Evolutionary conservation across 2,329 filamentous ascomycete genomes (phyloP).

Genomic region (Exophiala sp.): DNA sequence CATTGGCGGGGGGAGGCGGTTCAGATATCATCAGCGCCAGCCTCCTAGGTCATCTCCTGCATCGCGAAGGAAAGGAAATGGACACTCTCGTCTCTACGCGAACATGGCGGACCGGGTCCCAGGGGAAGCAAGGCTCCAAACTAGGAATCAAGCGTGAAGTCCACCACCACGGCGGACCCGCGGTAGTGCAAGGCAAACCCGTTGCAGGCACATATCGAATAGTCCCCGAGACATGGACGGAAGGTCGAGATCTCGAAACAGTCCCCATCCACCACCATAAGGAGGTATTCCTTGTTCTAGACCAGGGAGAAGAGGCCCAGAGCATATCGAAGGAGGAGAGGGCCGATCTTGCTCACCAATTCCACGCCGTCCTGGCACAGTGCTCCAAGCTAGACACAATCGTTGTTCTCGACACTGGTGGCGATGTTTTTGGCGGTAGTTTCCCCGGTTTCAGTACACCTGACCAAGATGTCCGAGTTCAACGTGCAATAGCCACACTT

Average conservation of each 20-base stretch:
- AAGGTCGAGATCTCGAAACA: slow-evolving; percentile 27
- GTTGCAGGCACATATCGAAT: slow-evolving; percentile 25
- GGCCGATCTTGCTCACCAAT: slow-evolving; percentile 22
- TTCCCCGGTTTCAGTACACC: slow-evolving; percentile 14
- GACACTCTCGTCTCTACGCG: slow-evolving; percentile 26
- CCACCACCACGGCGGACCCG: slow-evolving; percentile 24
- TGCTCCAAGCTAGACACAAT: slow-evolving; percentile 17
- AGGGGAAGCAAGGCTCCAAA: slow-evolving; percentile 24
- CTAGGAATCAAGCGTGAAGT: slow-evolving; percentile 27
- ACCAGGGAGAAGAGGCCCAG: slow-evolving; percentile 22
- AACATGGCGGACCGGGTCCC: slow-evolving; percentile 27
- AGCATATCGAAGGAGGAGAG: slow-evolving; percentile 21
- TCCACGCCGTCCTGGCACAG: slow-evolving; percentile 19
- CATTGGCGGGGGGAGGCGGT: slow-evolving; percentile 26
- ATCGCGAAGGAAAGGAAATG: slow-evolving; percentile 19
- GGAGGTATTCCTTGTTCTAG: slow-evolving; percentile 26
- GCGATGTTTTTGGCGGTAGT: slow-evolving; percentile 27
- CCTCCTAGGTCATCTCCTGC: slow-evolving; percentile 24
- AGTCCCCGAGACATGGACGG: slow-evolving; percentile 16
- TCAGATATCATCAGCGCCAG: slow-evolving; percentile 29
- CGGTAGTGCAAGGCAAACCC: slow-evolving; percentile 12
- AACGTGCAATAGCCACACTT: slow-evolving; percentile 15
- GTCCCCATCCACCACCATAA: slow-evolving; percentile 23
- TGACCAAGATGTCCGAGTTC: slow-evolving; percentile 26
- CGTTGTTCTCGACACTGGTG: slow-evolving; percentile 26